Evolutionary conservation across 2,329 filamentous ascomycete genomes (phyloP).

Genomic region (Penicillium sp.): DNA sequence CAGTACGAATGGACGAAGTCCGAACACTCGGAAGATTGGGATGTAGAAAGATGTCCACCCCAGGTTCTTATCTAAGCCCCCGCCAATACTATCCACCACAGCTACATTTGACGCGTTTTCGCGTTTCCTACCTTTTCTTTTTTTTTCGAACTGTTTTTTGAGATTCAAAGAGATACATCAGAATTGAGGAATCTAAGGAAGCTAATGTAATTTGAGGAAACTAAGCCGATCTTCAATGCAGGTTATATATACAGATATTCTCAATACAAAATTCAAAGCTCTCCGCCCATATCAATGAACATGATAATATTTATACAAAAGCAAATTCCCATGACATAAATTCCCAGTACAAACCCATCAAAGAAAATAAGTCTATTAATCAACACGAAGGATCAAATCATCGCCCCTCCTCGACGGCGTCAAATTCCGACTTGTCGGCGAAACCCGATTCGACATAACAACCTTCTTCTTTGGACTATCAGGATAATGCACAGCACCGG

Average conservation of each 20-base stretch:
- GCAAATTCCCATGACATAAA: not conserved
- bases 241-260: not conserved
- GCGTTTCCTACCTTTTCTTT: not conserved
- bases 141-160: not conserved
- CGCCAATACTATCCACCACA: not conserved
- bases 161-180: not conserved
- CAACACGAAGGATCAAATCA: constrained; percentile 34
- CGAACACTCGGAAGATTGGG: not conserved
- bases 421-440: constrained; percentile 28
- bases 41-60: not conserved
- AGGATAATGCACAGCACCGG: constrained; percentile 17
- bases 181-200: not conserved
- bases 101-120: not conserved
- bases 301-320: not conserved
- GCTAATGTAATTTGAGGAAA: not conserved
- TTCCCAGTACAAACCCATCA: not conserved
- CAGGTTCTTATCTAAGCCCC: constrained; percentile 5
- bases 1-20: not conserved
- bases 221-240: not conserved
- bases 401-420: constrained; percentile 31
- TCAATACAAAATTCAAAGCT: not conserved
- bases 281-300: not conserved
- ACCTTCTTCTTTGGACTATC: constrained; percentile 24
- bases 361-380: constrained; percentile 16
- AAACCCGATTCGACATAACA: constrained; percentile 9